Conservation (phyloP, 2,329 filamentous ascomycete species). For the Beauveria bassiana region DNA sequence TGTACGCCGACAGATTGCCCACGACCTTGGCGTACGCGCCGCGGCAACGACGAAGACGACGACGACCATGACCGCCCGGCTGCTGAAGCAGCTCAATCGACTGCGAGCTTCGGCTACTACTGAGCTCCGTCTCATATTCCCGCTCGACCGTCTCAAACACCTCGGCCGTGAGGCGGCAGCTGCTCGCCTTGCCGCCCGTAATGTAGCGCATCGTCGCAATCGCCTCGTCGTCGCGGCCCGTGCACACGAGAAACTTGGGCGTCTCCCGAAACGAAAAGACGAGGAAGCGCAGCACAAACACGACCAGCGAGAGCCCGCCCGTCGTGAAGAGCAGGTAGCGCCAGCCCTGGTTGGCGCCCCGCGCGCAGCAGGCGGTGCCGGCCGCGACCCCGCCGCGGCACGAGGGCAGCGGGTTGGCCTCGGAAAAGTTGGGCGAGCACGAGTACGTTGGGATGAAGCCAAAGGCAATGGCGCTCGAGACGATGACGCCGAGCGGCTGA, state of each 20-base stretch:
- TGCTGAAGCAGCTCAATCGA: constrained; percentile 13
- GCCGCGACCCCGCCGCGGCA: constrained; percentile 28
- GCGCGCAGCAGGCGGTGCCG: constrained; percentile 27
- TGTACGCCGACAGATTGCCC: constrained; percentile 20
- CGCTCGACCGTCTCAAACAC: constrained; percentile 24
- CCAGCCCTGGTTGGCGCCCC: constrained; percentile 41
- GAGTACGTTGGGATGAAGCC: constrained; percentile 44
- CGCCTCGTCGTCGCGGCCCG: constrained; percentile 37
- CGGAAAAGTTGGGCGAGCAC: constrained; percentile 43
- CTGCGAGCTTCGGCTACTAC: constrained; percentile 12
- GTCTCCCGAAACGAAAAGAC: constrained; percentile 41
- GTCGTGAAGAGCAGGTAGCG: constrained; percentile 38
- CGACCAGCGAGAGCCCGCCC: constrained; percentile 33
- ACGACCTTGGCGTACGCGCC: constrained; percentile 15
- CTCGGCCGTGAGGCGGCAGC: constrained; percentile 28
- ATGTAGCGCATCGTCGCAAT: constrained; percentile 40
- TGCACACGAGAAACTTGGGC: constrained; percentile 37
- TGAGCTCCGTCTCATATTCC: constrained; percentile 16
- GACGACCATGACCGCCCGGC: constrained; percentile 11
- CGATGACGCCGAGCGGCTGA: constrained; percentile 46
- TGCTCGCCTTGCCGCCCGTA: constrained; percentile 30
- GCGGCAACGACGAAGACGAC: not conserved
- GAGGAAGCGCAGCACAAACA: constrained; percentile 37
- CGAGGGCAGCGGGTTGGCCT: constrained; percentile 31
- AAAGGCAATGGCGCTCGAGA: constrained; percentile 43